Percentiles rank a stretch among this genome's conserved stretches.
Conservation (phyloP, 1,284 basidiomycete genomes). For the Uromyces viciae-fabae region DNA sequence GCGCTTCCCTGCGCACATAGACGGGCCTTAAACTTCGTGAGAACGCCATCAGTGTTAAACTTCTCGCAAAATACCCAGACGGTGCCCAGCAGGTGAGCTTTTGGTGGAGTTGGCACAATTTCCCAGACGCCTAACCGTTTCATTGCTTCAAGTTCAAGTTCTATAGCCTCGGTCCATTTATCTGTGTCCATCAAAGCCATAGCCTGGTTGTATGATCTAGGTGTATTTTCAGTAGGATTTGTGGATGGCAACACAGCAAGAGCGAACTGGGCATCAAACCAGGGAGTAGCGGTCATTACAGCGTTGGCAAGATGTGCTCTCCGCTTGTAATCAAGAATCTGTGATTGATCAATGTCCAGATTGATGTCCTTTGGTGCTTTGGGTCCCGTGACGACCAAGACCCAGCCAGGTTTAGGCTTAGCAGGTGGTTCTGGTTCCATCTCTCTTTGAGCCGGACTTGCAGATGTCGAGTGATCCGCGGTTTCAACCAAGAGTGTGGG, state of each 20-base stretch:
- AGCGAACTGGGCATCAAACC: background rate
- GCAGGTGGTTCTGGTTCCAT: background rate
- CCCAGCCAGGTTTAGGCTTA: background rate
- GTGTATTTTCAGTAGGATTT: background rate
- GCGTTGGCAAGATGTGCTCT: background rate
- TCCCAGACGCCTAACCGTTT: background rate
- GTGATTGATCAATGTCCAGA: background rate
- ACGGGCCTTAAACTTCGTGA: background rate
- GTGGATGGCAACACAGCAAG: background rate
- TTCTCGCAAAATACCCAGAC: slow-evolving; percentile 1
- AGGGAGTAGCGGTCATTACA: background rate
- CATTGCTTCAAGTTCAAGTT: background rate
- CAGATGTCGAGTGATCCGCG: too few relatives aligned
- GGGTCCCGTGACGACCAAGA: background rate
- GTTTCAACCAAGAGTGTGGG: too few relatives aligned
- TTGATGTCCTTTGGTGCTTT: background rate
- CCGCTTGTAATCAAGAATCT: background rate
- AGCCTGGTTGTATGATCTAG: background rate
- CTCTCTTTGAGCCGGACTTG: too few relatives aligned
- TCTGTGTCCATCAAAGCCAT: background rate
- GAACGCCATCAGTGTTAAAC: background rate
- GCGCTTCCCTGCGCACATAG: background rate
- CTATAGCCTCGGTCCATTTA: background rate
- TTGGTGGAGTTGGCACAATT: background rate
- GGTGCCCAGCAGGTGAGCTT: background rate